Evolutionary conservation across 306 rosid species (phyloP), one percentile per base, ranked within the genome.

Genomic region (Carpinus fangiana): DNA sequence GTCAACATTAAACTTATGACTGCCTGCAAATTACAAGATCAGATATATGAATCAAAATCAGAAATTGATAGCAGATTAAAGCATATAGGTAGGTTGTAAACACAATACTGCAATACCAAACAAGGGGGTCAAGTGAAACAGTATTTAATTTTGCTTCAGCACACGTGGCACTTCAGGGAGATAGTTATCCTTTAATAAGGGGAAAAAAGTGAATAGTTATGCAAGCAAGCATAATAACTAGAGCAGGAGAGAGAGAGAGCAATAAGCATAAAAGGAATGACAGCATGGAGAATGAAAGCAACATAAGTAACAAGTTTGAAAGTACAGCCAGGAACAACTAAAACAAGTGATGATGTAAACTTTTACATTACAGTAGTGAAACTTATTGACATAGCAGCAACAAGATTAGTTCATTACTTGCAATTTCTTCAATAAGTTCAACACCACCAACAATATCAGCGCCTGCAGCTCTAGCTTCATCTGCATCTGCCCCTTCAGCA

Each of bases 381-480:
- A 54, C 67, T 28, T 7, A 66, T 45, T 41, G 20, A 12, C 16
- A 48, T 41, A 34, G 26, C 12, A 73, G 74, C 17, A 59, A 62
- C 21, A 70, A 82, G 89, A 59, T 38, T 46, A 69, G 80, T 76
- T 83, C 85, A 71, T 85, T 94, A 95, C 99, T 89, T 41, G 96
- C 98, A 90, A 95, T 86, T 86, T 95, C 94, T 85, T 88, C 93
- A 28, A 95, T 88, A 61, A 95, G 99, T 76, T 95, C 99, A 80
- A 84, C 81, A 41, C 98, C 99, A n/a, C 99, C 99, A 75, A 95
- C 99, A 78, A 95, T 90, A 89, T 95, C 97, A 18, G 98, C 99
- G 80, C 98, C 99, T 38, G 97, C 97, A 74, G 93, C 98, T 89
- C 92, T 91, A 59, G 99, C 99, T 87, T 95, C 99, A 61, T 95